Base-by-base conservation (phyloP, 495 filamentous ascomycete genomes). In the Cenococcum geophilum region DNA sequence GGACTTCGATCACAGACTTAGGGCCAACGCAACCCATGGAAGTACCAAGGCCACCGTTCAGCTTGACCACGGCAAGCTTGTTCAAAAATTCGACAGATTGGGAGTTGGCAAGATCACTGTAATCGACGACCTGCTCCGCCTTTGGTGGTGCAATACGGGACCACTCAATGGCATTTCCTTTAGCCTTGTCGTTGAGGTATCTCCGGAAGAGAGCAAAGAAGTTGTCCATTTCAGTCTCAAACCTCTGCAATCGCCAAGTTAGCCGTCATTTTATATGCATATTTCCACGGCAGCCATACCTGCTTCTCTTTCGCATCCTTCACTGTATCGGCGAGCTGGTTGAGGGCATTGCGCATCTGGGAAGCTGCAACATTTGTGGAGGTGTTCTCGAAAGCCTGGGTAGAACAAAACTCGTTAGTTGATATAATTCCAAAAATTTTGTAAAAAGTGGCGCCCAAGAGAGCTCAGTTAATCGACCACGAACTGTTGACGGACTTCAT, bases 211-310 rank as follows among this genome's bases (percentile, higher is more conserved):
- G 87, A 55, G 89, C 86, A 72, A 92, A 99, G 83, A 99, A 99
- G 85, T 99, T 99, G 83, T 99, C 93, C 89, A 95, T 97, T 78
- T 99, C 93, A 14, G 91, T 92, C 78, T 97, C 93, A 76, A 97
- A 99, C 48, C 87, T 76, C 87, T 76, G 54, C 51, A 21, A 36
- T 48, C 10, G 78, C 10, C 49, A 32, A 25, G 62, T 67, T 36
- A 67, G 25, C 32, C 55, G 47, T 11, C 25, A 14, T 11, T 52
- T n/a, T n/a, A n/a, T 37, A 40, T 21, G 37, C 32, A 21, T 1
- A 48, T 50, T 35, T 6, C 25, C n/a, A 52, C 14, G 0, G 40
- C 22, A 21, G 49, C 49, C 76, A 60, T 77, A 85, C 86, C 86
- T 95, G 87, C 85, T 92, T 97, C 77, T 89, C 80, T 36, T 78